These are phyloP conservation scores for Boletus patriciae DNA, from an alignment of 768 basidiomycete genomes.

Conservation along the genomic window DNA sequence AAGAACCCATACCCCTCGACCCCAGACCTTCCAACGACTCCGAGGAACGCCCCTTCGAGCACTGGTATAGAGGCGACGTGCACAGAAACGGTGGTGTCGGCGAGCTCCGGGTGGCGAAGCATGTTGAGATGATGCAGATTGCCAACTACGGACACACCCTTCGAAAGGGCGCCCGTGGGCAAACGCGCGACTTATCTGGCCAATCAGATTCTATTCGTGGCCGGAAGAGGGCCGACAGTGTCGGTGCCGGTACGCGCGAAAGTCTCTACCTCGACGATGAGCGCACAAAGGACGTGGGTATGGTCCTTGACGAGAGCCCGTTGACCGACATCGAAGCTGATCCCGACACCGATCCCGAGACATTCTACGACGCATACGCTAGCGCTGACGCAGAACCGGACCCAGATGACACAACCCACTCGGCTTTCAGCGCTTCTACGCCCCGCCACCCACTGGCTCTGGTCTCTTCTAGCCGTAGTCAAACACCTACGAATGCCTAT, in stretches of 20 bases:
- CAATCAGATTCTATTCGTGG: constrained; percentile 29
- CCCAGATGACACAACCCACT: constrained; percentile 19
- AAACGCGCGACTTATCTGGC: constrained; percentile 25
- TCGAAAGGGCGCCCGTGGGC: constrained; percentile 30
- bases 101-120: constrained; percentile 69
- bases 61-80: constrained; percentile 88
- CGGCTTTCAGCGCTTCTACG: constrained; percentile 19
- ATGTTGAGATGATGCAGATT: constrained; percentile 85
- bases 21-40: constrained; percentile 67
- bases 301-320: constrained; percentile 74
- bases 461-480: constrained; percentile 37
- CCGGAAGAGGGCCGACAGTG: constrained; percentile 67
- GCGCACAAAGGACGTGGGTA: constrained; percentile 42
- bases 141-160: constrained; percentile 78
- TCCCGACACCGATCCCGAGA: constrained; percentile 39
- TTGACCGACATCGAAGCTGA: constrained; percentile 71
- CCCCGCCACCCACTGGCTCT: constrained; percentile 19
- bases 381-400: constrained; percentile 17
- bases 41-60: constrained; percentile 81
- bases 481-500: constrained; percentile 42
- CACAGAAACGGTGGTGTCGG: constrained; percentile 89
- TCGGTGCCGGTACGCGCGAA: constrained; percentile 53
- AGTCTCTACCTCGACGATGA: constrained; percentile 73
- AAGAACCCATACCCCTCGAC: constrained; percentile 34
- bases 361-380: constrained; percentile 42